Evolutionary conservation across 2,329 filamentous ascomycete genomes (phyloP).

Genomic region (Neurospora sp.): DNA sequence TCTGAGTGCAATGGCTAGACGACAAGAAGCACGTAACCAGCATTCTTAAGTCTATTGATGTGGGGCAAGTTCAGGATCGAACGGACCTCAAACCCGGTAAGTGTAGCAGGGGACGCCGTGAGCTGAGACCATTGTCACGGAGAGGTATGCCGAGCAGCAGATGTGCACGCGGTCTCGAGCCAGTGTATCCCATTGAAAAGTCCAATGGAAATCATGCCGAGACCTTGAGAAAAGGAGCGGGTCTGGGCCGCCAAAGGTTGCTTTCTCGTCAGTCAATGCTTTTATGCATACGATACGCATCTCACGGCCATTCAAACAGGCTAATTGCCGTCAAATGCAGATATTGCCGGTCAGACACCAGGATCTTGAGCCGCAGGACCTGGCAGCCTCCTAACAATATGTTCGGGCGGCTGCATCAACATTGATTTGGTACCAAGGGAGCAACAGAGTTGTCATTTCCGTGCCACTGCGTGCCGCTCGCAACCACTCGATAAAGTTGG

Average conservation of each 20-base stretch:
- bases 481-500: conserved; percentile 6
- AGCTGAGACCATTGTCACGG: conserved; percentile 10
- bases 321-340: conserved; percentile 17
- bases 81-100: neutral
- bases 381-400: conserved; percentile 1
- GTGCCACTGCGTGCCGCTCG: conserved; percentile 11
- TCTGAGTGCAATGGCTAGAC: neutral
- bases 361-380: neutral
- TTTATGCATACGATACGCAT: neutral
- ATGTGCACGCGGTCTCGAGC: conserved; percentile 10
- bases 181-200: conserved; percentile 3
- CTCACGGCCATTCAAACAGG: conserved; percentile 16
- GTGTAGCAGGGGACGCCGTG: conserved; percentile 4
- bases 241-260: conserved; percentile 4
- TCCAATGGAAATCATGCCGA: neutral
- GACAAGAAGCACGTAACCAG: neutral
- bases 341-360: conserved; percentile 13
- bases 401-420: conserved; percentile 5
- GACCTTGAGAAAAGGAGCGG: conserved; percentile 12
- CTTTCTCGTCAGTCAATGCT: conserved; percentile 2
- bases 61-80: neutral
- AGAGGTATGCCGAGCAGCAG: conserved; percentile 17
- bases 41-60: neutral
- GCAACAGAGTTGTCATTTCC: conserved; percentile 11
- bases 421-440: conserved; percentile 9